Percentiles rank a stretch among this genome's conserved stretches.
phyloP scores from a whole-genome alignment of 2,329 filamentous ascomycete genomes.

The Graphilbum ipis-grandicollis region DNA sequence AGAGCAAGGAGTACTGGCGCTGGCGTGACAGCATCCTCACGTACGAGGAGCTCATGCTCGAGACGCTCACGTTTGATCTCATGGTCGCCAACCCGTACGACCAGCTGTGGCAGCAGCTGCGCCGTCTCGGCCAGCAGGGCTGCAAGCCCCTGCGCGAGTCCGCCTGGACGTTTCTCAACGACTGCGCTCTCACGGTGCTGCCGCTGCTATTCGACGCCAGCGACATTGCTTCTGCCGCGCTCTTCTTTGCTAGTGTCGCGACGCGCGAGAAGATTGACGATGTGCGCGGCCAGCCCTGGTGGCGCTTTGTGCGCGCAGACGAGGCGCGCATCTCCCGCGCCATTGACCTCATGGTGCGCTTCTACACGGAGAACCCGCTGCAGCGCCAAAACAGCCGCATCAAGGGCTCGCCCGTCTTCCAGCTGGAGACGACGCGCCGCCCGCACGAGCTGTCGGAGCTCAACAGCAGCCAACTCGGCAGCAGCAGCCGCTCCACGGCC shows the following conservation, averaged over 20 bases:
- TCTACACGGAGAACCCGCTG: slow-evolving; percentile 47
- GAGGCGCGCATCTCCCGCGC: slow-evolving; percentile 54
- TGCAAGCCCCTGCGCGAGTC: slow-evolving; percentile 10
- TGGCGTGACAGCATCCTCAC: slow-evolving; percentile 90
- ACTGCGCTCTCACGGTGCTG: slow-evolving; percentile 68
- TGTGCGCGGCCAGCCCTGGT: slow-evolving; percentile 65
- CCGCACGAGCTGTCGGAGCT: slow-evolving; percentile 28
- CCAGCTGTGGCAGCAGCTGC: slow-evolving; percentile 62
- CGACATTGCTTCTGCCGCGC: slow-evolving; percentile 67
- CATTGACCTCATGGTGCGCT: slow-evolving; percentile 58
- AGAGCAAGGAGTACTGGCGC: slow-evolving; percentile 95
- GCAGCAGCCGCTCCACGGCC: slow-evolving; percentile 21
- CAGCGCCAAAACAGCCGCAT: slow-evolving; percentile 33
- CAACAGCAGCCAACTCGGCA: slow-evolving; percentile 30
- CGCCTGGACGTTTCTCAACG: slow-evolving; percentile 79
- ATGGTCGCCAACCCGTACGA: slow-evolving; percentile 80
- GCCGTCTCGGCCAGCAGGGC: slow-evolving; percentile 7
- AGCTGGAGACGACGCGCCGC: slow-evolving; percentile 36
- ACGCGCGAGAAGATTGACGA: slow-evolving; percentile 62
- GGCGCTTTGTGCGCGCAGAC: slow-evolving; percentile 59
- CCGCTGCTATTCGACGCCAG: slow-evolving; percentile 65
- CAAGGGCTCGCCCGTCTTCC: slow-evolving; percentile 34
- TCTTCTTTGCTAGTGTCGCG: slow-evolving; percentile 74
- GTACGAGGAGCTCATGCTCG: slow-evolving; percentile 84
- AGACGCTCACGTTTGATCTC: slow-evolving; percentile 84